A percentile compares a stretch with the other conserved stretches of the same genome.
Evolutionary conservation across 192 early-diverging fungal genomes (phyloP).

Genomic region (Podila minutissima): DNA sequence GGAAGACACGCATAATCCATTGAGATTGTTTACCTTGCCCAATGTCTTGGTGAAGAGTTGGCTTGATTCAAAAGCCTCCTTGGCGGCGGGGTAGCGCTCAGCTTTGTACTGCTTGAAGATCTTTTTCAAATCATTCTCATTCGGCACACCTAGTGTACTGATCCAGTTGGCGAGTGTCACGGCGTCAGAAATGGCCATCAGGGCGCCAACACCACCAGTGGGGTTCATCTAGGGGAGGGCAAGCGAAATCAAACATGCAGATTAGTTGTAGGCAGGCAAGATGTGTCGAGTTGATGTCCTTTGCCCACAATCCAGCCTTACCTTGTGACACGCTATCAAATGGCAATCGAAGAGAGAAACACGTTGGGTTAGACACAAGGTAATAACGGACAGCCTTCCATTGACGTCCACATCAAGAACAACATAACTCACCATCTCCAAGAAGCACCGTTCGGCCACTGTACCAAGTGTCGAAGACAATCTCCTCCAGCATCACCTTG

Average conservation of each 20-base stretch:
- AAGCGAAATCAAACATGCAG: no score
- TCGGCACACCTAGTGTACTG: not conserved
- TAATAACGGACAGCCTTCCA: not conserved
- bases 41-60: not conserved
- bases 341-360: not conserved
- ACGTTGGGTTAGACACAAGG: not conserved
- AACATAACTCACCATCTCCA: constrained; percentile 3
- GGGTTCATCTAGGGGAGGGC: no score
- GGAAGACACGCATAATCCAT: not conserved
- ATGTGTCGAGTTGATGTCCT: not conserved
- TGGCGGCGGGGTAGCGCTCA: not conserved
- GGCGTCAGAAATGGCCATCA: not conserved
- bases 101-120: not conserved
- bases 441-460: not conserved
- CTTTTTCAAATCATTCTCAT: not conserved
- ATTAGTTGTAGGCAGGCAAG: not conserved
- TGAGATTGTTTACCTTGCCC: not conserved
- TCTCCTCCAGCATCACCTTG: constrained; percentile 8
- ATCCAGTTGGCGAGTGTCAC: not conserved
- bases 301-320: not conserved
- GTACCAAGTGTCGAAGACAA: constrained; percentile 12
- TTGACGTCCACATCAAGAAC: not conserved
- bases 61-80: not conserved
- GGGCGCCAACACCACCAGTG: no score
- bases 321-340: not conserved